Base-by-base conservation (phyloP, 352 stramenopile genomes). In the Phytophthora fragariaefolia region DNA sequence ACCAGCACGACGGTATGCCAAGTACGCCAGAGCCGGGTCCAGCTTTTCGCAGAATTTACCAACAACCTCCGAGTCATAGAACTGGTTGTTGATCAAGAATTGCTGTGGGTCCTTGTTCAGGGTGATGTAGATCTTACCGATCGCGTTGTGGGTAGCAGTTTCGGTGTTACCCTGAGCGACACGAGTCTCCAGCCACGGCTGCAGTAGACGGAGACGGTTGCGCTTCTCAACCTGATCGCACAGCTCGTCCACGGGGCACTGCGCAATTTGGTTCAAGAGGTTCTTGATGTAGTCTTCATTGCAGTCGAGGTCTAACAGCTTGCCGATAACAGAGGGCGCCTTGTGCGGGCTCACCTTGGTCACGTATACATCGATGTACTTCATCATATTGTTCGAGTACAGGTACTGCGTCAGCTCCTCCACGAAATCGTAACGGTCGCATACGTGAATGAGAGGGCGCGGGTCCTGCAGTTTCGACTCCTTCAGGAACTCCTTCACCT, bases 41-140 rank as follows among this genome's bases (percentile, higher is more conserved):
- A 99, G 90, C 83, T 99, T 99, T 82, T 99, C 98, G 75, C 98
- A 99, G 79, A 99, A 99, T 74, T 98, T 97, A 76, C 98, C 98
- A 34, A 99, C 85, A 45, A 99, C 96, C 64, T 97, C 94, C 20
- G 97, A 98, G 75, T 99, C 97, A 84, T 99, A 99, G 76, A 99
- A 99, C 92, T 99, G 98, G 84, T 99, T 99, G 91, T 99, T 99
- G 40, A 92, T 94, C 77, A 99, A 86, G 82, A 99, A 99, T 62
- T 98, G 93, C 77, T 99, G 97, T 8, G 98, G 97, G 64, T 99
- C 98, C 73, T 98, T 96, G 87, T 99, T 99, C 61, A 99, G 83
- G 32, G 97, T 99, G 49, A 99, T 97, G 89, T 99, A 99, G 80
- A 99, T 99, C 92, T 99, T 99, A 79, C 98, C 98, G 47, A 99